A percentile compares a stretch with the other conserved stretches of the same genome.
phyloP scores from a whole-genome alignment of 306 rosid species.

The Gleditsia sinensis region DNA sequence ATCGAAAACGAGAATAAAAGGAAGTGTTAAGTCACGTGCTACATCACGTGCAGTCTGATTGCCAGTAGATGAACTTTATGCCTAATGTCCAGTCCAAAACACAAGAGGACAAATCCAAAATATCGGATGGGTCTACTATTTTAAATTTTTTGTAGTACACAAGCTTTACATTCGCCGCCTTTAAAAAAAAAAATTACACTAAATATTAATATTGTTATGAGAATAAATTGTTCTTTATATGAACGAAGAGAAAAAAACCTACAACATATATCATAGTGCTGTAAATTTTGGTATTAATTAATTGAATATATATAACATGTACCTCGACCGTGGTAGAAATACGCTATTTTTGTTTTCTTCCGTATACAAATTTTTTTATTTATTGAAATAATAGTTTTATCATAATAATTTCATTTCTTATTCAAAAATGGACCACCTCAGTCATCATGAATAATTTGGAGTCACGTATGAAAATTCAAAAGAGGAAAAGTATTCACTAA shows the following conservation, averaged over 20 bases:
- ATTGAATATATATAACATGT: no score
- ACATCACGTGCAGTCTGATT: conserved; percentile 22
- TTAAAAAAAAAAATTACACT: no score
- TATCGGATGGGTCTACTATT: not conserved
- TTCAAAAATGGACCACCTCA: not conserved
- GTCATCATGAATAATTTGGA: not conserved
- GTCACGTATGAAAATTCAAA: not conserved
- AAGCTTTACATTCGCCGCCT: not conserved
- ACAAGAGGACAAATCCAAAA: conserved; percentile 17
- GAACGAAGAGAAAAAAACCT: no score
- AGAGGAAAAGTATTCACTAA: not conserved
- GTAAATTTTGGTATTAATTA: no score
- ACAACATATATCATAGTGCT: no score
- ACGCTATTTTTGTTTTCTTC: no score
- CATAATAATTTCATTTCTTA: not conserved
- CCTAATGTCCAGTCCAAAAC: not conserved
- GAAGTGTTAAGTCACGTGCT: conserved; percentile 6
- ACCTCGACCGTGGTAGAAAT: no score
- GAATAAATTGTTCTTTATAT: no score
- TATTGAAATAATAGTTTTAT: not conserved
- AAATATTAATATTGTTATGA: no score
- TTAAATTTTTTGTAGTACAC: not conserved
- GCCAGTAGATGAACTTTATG: not conserved
- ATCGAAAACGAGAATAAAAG: not conserved
- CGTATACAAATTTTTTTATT: no score